Evolutionary conservation across 2,329 filamentous ascomycete species (phyloP).

Genomic region (Alternaria brassicae): DNA sequence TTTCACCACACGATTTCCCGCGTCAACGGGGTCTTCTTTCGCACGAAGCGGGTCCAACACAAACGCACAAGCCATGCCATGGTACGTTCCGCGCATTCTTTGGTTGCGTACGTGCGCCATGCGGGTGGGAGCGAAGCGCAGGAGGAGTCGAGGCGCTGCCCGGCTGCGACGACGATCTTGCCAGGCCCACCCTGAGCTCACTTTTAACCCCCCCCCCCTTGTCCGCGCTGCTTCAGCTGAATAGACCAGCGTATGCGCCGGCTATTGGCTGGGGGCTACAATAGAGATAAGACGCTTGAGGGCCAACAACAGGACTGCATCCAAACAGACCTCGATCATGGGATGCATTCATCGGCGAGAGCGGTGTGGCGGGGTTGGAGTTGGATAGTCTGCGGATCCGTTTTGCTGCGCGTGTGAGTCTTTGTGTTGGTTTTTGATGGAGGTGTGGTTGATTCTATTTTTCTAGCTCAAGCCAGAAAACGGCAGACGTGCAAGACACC

Average conservation of each 20-base stretch:
- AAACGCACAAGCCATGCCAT: constrained; percentile 10
- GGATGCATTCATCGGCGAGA: constrained; percentile 4
- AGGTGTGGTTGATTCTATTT: constrained; percentile 9
- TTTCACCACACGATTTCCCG: constrained; percentile 3
- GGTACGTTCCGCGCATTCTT: constrained; percentile 6
- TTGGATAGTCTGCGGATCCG: background rate
- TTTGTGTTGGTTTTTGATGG: constrained; percentile 15
- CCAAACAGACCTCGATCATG: constrained; percentile 11
- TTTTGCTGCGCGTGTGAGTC: background rate
- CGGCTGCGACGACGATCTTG: constrained; percentile 21
- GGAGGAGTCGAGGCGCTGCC: constrained; percentile 10
- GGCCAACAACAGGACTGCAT: constrained; percentile 17
- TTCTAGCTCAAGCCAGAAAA: background rate
- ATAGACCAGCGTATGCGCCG: background rate
- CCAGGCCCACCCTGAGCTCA: constrained; percentile 19
- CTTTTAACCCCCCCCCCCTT: constrained; percentile 7
- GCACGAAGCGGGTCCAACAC: constrained; percentile 5
- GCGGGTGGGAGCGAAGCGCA: constrained; percentile 8
- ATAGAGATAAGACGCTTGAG: constrained; percentile 26
- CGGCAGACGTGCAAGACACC: background rate
- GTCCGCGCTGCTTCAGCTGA: constrained; percentile 14
- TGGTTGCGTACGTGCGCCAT: constrained; percentile 6
- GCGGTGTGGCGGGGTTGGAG: constrained; percentile 1
- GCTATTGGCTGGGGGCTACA: constrained; percentile 17
- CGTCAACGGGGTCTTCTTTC: constrained; percentile 2